Evolutionary conservation across 129 eudicot genomes (phyloP).

Genomic region (Deinandra increscens): DNA sequence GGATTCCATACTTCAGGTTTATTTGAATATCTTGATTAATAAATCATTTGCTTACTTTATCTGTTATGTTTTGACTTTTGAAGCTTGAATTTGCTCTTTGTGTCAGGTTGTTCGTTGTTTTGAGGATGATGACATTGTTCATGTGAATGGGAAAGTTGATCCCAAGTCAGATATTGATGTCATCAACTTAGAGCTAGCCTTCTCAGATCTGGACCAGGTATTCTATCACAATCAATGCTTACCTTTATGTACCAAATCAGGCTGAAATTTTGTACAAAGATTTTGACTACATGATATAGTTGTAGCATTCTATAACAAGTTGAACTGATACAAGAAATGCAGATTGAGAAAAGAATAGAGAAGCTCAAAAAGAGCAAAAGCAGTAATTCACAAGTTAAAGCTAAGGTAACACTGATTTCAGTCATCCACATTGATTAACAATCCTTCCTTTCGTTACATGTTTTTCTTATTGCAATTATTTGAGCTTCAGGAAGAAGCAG

Average conservation of each 20-base stretch:
- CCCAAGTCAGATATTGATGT: constrained; percentile 94
- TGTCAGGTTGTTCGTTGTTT: constrained; percentile 97
- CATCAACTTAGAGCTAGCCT: constrained; percentile 84
- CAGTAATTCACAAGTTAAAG: constrained; percentile 72
- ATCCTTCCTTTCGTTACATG: neutral
- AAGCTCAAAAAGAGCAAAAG: constrained; percentile 82
- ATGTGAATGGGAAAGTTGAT: constrained; percentile 90
- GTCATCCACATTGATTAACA: constrained; percentile 5
- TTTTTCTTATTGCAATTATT: constrained; percentile 5
- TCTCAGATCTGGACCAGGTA: constrained; percentile 98
- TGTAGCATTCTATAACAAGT: constrained; percentile 18
- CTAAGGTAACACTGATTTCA: constrained; percentile 47
- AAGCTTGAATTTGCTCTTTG: neutral
- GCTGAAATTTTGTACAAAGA: neutral
- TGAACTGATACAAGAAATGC: constrained; percentile 58
- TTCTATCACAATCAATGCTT: constrained; percentile 8
- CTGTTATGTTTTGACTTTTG: neutral
- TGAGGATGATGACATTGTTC: constrained; percentile 95
- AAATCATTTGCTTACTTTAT: constrained; percentile 2
- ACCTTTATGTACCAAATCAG: neutral
- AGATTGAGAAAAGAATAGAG: constrained; percentile 96
- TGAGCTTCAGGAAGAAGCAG: constrained; percentile 90
- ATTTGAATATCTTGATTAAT: neutral
- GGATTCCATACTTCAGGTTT: constrained; percentile 95
- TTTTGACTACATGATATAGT: neutral